Base-by-base conservation (phyloP, 257 asterid species). In the Gentiana dahurica region DNA sequence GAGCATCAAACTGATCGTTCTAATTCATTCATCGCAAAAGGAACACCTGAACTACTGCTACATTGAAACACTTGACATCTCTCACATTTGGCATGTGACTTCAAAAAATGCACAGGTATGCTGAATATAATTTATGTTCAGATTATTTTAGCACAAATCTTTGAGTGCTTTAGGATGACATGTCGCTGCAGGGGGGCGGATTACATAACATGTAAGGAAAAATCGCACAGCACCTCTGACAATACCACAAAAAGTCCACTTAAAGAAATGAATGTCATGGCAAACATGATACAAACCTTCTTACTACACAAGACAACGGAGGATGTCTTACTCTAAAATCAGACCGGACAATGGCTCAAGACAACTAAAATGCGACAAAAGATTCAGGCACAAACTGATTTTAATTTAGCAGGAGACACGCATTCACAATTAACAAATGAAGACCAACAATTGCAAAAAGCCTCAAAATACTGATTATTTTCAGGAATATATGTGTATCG, bases 401-500 rank as follows among this genome's bases (percentile, higher is more conserved):
- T 34, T 33, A 51, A 50, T 52, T 36, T 58, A 48, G 51, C 37
- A 45, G 60, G 54, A 12, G 49, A 66, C 12, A 66, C 12, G 32
- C 41, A 66, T 24, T 2, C 60, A 35, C 49, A 50, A 54, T 45
- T 11, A 58, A 49, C 33, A 45, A 24, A 46, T 49, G 39, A 60
- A 46, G 52, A 50, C 10, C 37, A 63, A 45, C 2, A 46, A 54
- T 53, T 59, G 47, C 56, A 35, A 52, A 53, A 57, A 59, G 32
- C 52, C 46, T 43, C 34, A 59, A 59, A 34, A 6, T 15, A 51
- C 33, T 52, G 51, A 49, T 59, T 58, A 58, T 58, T 58, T 13
- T 51, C 34, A 44, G 47, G 53, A 53, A 34, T 58, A 43, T 51
- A 35, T 35, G 65, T 53, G 73, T 47, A 35, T 61, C 75, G 61